Evolutionary conservation across 768 basidiomycete genomes (phyloP).

Genomic region (Lyophyllum atratum): DNA sequence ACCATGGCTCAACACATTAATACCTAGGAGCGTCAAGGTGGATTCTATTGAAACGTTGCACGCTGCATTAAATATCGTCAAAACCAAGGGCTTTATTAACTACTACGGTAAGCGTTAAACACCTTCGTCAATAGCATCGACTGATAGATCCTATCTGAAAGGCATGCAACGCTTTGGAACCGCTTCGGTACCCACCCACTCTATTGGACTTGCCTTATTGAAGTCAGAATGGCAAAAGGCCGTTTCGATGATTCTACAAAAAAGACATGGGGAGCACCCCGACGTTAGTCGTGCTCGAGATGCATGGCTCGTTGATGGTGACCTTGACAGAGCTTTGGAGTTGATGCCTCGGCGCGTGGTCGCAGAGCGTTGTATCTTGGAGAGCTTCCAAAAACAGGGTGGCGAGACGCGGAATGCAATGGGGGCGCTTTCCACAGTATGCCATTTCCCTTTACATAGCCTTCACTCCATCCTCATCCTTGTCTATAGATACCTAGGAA

Average conservation of each 20-base stretch:
- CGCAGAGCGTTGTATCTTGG: constrained; percentile 90
- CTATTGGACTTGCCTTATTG: constrained; percentile 89
- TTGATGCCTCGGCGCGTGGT: constrained; percentile 90
- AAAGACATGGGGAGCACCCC: constrained; percentile 89
- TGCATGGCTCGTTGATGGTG: constrained; percentile 84
- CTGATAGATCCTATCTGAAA: constrained; percentile 26
- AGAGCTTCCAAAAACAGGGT: constrained; percentile 82
- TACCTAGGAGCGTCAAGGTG: constrained; percentile 77
- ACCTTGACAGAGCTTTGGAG: constrained; percentile 79
- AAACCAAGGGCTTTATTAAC: constrained; percentile 91
- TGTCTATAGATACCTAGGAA: constrained; percentile 84
- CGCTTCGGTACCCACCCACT: constrained; percentile 92
- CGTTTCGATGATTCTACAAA: constrained; percentile 76
- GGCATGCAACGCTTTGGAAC: constrained; percentile 99
- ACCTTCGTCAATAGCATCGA: constrained; percentile 5
- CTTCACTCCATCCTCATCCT: background rate
- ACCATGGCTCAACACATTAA: background rate
- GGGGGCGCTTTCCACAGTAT: constrained; percentile 84
- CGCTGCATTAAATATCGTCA: constrained; percentile 73
- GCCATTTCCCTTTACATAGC: constrained; percentile 12
- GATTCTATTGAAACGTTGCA: constrained; percentile 74
- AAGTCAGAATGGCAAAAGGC: constrained; percentile 91
- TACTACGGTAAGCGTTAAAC: constrained; percentile 75
- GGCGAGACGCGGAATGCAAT: constrained; percentile 82
- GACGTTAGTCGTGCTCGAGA: constrained; percentile 83